Base-by-base conservation (phyloP, 2,329 filamentous ascomycete genomes). In the Ceratocystis eucalypticola region DNA sequence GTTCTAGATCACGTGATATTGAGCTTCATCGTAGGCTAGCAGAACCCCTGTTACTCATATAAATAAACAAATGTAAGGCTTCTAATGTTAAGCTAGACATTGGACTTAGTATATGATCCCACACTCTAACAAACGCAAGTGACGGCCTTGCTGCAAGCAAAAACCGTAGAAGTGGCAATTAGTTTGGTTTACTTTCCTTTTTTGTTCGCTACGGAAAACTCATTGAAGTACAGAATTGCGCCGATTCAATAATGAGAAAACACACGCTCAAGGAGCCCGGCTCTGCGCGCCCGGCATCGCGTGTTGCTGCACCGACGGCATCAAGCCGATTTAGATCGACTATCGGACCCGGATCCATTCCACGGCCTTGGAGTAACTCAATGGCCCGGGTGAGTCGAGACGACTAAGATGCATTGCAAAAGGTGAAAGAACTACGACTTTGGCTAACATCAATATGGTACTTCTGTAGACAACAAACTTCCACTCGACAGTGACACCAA, bases 401-500 rank as follows among this genome's bases (percentile, higher is more conserved):
- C 7, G 48, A 28, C 37, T 15, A 41, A 25, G 48, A 53, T 25
- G 37, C 20, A 20, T 20, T 2, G 10, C 15, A 25, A 28, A 10
- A 15, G 48, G 10, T 17, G 46, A 6, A n/a, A 48, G 17, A 28
- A 44, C 33, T 20, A 7, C 6, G 44, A 75, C 78, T 41, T 41
- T 74, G 70, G 75, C 74, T 69, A 71, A 71, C 70, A 71, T 70
- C 64, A 48, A 64, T 15, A 15, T 12, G 37, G 37, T 12, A 12
- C 66, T 41, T 65, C 48, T 53, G 20, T 17, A 15, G 48, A 53
- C 48, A 53, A 57, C 62, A 50, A 62, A 68, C 48, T 55, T 64
- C 50, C 64, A 64, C 37, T 48, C 66, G 3, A 68, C 66, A 5
- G 64, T 64, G 22, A 66, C 64, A 30, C 82, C 83, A 0, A 78